Percentiles rank a stretch among this genome's conserved stretches.
Evolutionary conservation across 2,329 filamentous ascomycete genomes (phyloP).

Genomic region (Hysterium pulicare): DNA sequence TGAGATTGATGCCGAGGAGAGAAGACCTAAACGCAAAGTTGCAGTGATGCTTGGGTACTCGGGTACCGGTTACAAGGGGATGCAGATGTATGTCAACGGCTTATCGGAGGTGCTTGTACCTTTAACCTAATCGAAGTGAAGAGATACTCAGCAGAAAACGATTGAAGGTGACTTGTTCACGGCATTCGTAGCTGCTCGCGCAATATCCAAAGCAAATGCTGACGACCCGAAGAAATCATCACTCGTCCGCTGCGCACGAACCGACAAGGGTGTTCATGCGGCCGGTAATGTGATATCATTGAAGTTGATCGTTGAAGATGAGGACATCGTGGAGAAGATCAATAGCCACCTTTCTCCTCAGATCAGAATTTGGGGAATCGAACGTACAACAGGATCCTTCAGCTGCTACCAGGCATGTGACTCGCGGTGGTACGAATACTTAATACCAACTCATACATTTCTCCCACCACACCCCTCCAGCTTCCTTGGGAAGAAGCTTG

Average conservation of each 20-base stretch:
- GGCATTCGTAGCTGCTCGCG: constrained; percentile 84
- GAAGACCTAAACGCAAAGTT: constrained; percentile 91
- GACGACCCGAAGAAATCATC: constrained; percentile 96
- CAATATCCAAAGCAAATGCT: constrained; percentile 95
- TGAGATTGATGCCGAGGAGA: constrained; percentile 82
- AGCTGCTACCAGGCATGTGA: constrained; percentile 95
- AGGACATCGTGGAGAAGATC: constrained; percentile 84
- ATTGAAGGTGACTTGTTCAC: constrained; percentile 95
- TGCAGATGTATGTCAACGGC: constrained; percentile 67
- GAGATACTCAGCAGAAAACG: constrained; percentile 69
- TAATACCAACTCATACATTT: constrained; percentile 90
- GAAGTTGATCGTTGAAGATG: constrained; percentile 93
- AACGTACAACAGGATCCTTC: constrained; percentile 84
- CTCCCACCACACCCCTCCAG: constrained; percentile 88
- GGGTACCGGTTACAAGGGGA: constrained; percentile 93
- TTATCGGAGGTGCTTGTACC: neutral
- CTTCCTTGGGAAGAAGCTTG: constrained; percentile 77
- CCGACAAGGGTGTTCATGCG: constrained; percentile 95
- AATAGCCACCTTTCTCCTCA: constrained; percentile 80
- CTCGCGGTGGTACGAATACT: constrained; percentile 94
- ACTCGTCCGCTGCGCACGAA: constrained; percentile 87
- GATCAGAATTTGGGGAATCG: constrained; percentile 92
- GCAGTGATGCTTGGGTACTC: constrained; percentile 94
- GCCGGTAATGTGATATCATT: constrained; percentile 93
- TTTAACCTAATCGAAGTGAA: constrained; percentile 13